Evolutionary conservation across 1,139 yeast species (phyloP), one percentile per base, ranked within the genome.

Genomic region (Sugiyamaella japonica): DNA sequence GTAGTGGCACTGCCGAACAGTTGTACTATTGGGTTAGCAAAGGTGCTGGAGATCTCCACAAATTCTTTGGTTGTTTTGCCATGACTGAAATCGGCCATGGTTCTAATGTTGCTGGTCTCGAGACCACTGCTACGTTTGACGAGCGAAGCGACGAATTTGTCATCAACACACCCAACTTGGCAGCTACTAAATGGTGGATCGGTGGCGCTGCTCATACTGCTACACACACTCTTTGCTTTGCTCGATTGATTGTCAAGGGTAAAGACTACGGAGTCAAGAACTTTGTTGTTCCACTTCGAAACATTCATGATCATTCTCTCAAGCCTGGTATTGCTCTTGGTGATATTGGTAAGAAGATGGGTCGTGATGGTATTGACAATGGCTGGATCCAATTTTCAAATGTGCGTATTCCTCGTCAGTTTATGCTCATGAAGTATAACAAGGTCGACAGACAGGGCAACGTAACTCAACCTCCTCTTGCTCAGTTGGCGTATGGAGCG

Each of bases 131-230:
- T 20, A 85, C 88, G 47, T 90, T 79, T 69, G 87, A 89, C 68
- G 76, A 77, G 47, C 74, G 73, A 29, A 78, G 78, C 31, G 89
- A 88, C 65, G 82, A 84, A 60, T 88, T 90, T 63, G 71, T 81
- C 53, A 83, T 90, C 62, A 83, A 88, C 70, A 90, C 97, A 23
- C 97, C 97, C 6, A 89, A 89, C 17, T 31, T 15, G 20, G 47
- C 15, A 32, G 48, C 50, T 13, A 89, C 97, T 56, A 90, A 90
- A 73, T 90, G 97, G 97, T 90, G 97, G 97, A 90, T 90, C 67
- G 97, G 97, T 53, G 97, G 97, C 67, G 97, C 97, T 53, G 97
- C 97, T 7, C 96, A 89, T 69, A 85, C 96, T 25, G 86, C 97
- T 7, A 88, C 93, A 48, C 97, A 90, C 72, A 76, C 89, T 28